phyloP scores from a whole-genome alignment of 1,139 yeast species.

The Schwanniomyces etchellsii region DNA sequence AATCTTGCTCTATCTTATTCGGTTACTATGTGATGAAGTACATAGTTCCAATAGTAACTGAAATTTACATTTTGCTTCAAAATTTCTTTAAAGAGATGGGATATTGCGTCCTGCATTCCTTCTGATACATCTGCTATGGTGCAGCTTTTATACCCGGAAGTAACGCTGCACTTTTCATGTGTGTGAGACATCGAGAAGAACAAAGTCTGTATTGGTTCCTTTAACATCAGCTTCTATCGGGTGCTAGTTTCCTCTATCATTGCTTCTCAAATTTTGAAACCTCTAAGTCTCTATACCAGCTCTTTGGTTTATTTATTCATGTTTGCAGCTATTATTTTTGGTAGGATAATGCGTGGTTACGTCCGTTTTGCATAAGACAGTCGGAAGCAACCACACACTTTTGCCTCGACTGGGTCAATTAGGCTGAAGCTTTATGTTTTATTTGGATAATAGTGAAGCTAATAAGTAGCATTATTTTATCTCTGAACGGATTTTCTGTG shows the following conservation, averaged over 20 bases:
- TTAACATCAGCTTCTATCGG: conserved; percentile 43
- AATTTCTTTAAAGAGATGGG: conserved; percentile 16
- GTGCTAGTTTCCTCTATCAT: background rate
- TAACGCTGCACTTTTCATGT: conserved; percentile 20
- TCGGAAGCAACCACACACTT: too few relatives aligned
- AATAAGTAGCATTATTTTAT: too few relatives aligned
- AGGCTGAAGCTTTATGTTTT: too few relatives aligned
- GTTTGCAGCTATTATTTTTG: too few relatives aligned
- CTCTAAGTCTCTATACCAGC: too few relatives aligned
- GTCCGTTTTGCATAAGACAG: too few relatives aligned
- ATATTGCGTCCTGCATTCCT: conserved; percentile 33
- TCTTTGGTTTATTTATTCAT: too few relatives aligned
- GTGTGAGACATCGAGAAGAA: conserved; percentile 28
- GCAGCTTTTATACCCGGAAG: conserved; percentile 34
- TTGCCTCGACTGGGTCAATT: too few relatives aligned
- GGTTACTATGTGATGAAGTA: conserved; percentile 40
- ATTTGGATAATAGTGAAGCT: too few relatives aligned
- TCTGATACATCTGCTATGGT: conserved; percentile 39
- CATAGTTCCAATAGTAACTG: conserved; percentile 40
- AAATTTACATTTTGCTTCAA: conserved; percentile 6
- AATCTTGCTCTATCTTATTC: conserved; percentile 32
- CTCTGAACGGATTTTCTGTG: too few relatives aligned
- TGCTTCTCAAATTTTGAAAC: too few relatives aligned
- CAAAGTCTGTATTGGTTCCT: conserved; percentile 46
- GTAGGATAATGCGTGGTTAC: too few relatives aligned